phyloP scores from a whole-genome alignment of 306 rosid genomes.

The Alnus rubra region DNA sequence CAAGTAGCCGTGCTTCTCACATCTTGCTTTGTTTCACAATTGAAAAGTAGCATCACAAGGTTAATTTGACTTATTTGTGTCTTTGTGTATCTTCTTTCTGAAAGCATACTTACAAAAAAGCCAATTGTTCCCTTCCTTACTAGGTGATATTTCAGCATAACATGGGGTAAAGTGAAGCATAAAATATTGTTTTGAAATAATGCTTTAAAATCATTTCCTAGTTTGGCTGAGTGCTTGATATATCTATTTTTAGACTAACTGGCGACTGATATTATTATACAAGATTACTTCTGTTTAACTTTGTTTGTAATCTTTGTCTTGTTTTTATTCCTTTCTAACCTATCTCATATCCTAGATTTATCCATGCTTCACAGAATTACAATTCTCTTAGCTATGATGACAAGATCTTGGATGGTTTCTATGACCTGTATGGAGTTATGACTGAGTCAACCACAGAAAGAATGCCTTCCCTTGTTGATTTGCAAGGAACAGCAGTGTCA shows the following conservation, averaged over 20 bases:
- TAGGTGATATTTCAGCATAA: background rate
- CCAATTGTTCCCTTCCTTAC: slow-evolving; percentile 1
- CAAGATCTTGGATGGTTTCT: slow-evolving; percentile 94
- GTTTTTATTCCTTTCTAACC: slow-evolving; percentile 59
- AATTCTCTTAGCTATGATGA: slow-evolving; percentile 93
- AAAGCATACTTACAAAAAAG: background rate
- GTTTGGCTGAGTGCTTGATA: background rate
- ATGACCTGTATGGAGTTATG: slow-evolving; percentile 83
- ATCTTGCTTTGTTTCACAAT: background rate
- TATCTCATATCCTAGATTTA: slow-evolving; percentile 90
- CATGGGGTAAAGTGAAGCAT: background rate
- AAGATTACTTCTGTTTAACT: slow-evolving; percentile 20
- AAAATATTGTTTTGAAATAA: background rate
- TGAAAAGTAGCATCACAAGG: background rate
- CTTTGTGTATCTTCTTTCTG: background rate
- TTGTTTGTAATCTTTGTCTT: slow-evolving; percentile 40
- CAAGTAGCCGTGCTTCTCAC: background rate
- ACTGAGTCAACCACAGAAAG: slow-evolving; percentile 54
- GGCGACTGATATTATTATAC: slow-evolving; percentile 8
- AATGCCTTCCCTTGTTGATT: slow-evolving; percentile 95
- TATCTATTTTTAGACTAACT: slow-evolving; percentile 4
- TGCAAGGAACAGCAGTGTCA: slow-evolving; percentile 79
- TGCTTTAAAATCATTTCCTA: background rate
- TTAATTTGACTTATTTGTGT: background rate
- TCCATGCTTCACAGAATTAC: slow-evolving; percentile 96